Conservation (phyloP, 768 basidiomycete genomes). For the Flagelloscypha sp. region DNA sequence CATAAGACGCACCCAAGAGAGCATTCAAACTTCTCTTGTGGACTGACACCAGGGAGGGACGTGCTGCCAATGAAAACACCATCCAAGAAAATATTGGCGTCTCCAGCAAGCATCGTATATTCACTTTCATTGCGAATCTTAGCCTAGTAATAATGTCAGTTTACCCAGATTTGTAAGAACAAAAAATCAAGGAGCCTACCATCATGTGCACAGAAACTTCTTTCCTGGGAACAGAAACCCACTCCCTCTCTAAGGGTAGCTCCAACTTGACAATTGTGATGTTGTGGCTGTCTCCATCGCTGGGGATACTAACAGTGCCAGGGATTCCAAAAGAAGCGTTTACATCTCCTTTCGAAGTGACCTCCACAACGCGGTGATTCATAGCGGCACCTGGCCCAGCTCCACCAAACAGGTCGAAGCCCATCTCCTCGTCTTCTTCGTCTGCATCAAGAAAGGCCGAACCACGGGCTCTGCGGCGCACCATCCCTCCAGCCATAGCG, state of each 20-base stretch:
- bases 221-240: constrained; percentile 32
- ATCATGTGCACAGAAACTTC: constrained; percentile 31
- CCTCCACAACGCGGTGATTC: constrained; percentile 9
- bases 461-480: no score
- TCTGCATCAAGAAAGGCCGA: no score
- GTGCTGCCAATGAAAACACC: constrained; percentile 48
- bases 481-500: background rate
- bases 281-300: constrained; percentile 30
- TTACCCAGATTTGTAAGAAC: background rate
- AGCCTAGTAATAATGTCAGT: constrained; percentile 21
- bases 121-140: constrained; percentile 46
- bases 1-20: constrained; percentile 30
- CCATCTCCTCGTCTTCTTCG: background rate
- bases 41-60: constrained; percentile 30
- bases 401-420: background rate
- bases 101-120: constrained; percentile 41
- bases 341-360: constrained; percentile 30
- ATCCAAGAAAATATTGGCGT: constrained; percentile 45
- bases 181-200: constrained; percentile 13
- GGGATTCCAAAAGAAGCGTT: constrained; percentile 35
- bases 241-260: constrained; percentile 31
- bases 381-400: background rate
- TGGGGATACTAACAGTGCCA: constrained; percentile 34
- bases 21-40: constrained; percentile 37
- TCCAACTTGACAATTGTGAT: constrained; percentile 31